Conservation (phyloP, 345 rosid genomes). For the Bruguiera gymnorhiza region DNA sequence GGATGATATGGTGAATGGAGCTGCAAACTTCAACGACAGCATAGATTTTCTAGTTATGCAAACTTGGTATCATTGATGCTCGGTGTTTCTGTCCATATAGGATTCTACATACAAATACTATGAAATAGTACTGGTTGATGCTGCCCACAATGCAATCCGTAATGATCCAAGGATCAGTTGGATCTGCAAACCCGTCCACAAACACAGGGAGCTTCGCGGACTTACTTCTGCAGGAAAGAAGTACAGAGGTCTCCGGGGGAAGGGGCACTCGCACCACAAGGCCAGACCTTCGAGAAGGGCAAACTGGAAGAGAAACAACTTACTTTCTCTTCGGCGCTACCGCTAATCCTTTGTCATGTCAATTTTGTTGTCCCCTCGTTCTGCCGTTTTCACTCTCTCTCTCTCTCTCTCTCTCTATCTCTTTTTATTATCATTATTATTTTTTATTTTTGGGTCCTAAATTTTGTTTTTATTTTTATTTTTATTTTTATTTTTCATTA, state of each 20-base stretch:
- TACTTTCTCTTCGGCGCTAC: constrained; percentile 74
- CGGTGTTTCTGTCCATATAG: constrained; percentile 23
- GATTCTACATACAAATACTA: constrained; percentile 94
- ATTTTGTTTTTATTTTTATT: too few species aligned
- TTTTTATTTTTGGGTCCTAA: too few species aligned
- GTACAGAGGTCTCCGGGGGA: constrained; percentile 88
- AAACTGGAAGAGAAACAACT: constrained; percentile 92
- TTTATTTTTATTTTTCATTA: too few species aligned
- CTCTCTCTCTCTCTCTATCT: too few species aligned
- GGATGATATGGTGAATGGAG: background rate
- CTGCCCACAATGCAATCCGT: constrained; percentile 72
- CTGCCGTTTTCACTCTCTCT: too few species aligned
- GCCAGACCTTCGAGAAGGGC: constrained; percentile 89
- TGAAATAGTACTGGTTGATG: constrained; percentile 83
- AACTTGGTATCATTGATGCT: too few species aligned
- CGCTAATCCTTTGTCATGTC: constrained; percentile 29
- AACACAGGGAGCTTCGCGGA: constrained; percentile 95
- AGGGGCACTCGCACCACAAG: constrained; percentile 85
- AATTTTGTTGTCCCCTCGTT: too few species aligned
- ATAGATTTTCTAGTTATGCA: too few species aligned
- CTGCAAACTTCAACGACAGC: too few species aligned
- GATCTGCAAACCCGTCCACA: constrained; percentile 95
- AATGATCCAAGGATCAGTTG: constrained; percentile 91
- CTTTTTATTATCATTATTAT: too few species aligned
- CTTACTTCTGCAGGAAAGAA: constrained; percentile 95